Evolutionary conservation across 192 early-diverging fungal genomes (phyloP), one percentile per base, ranked within the genome.

Genomic region (Coemansia sp.): DNA sequence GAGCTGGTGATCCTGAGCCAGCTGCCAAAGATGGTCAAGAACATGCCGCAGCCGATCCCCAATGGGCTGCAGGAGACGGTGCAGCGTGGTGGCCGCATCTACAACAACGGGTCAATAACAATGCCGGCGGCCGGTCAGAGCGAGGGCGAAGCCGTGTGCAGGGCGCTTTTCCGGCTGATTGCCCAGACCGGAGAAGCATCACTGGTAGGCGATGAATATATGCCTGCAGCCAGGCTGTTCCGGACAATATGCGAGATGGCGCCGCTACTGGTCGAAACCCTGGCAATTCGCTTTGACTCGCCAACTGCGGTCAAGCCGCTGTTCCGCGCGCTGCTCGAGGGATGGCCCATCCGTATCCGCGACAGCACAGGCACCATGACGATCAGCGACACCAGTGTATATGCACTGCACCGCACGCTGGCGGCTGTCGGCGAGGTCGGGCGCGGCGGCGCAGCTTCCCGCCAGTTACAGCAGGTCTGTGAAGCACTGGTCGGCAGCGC

Each of bases 1-100:
- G 80, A 68, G 70, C 56, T 77, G 45, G 38, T 70, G 5, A 38
- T 74, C n/a, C 55, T 83, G 62, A 53, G 60, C 15, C 80, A 83
- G 45, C 52, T 83, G 62, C 75, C 80, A 32, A 71, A 65, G 64
- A 54, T 59, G 3, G 75, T 83, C 14, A 77, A 72, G 51, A 66
- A 72, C 55, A 77, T 83, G 75, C 75, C 75, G 15, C 80, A 83
- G 70, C 80, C 80, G 2, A 70, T 83, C 17, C 68, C 65, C 43
- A 77, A 77, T 33, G 75, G 80, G 12, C 28, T 83, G 22, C 80
- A 65, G 15, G 80, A 83, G 36, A 69, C 65, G 8, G 64, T 66
- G 36, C 80, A 72, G 66, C 69, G 69, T 22, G 71, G 75, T 5
- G 80, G 45, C 4, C 75, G 80, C 3, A 45, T 59, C 35, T 74